phyloP scores from a whole-genome alignment of 2,329 filamentous ascomycete genomes.

The Chalara sp. region DNA sequence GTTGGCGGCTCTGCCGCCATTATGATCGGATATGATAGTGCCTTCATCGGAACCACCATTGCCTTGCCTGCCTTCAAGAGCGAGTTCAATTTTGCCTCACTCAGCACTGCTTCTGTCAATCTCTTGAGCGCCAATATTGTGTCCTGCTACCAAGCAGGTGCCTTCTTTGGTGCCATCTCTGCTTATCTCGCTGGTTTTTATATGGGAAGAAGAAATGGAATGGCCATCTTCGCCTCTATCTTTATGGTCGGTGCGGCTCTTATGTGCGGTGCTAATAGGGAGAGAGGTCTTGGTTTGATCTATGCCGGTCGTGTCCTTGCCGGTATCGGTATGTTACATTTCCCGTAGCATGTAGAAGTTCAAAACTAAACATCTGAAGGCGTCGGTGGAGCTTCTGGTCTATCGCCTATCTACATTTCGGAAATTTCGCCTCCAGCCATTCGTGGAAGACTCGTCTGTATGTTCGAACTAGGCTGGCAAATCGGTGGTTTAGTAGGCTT shows the following conservation, averaged over 20 bases:
- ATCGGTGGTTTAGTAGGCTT: conserved; percentile 57
- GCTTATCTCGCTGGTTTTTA: conserved; percentile 62
- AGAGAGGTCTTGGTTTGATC: conserved; percentile 52
- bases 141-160: conserved; percentile 74
- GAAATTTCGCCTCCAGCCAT: conserved; percentile 56
- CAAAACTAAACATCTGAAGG: no score
- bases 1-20: not conserved
- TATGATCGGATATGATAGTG: conserved; percentile 20
- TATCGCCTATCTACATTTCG: conserved; percentile 57
- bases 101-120: conserved; percentile 37
- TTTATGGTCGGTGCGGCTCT: conserved; percentile 67
- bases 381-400: conserved; percentile 55
- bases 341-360: conserved; percentile 40
- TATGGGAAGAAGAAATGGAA: conserved; percentile 58
- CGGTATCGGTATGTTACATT: conserved; percentile 45
- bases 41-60: conserved; percentile 74
- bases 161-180: conserved; percentile 72
- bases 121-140: conserved; percentile 70
- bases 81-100: conserved; percentile 60
- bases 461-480: conserved; percentile 62
- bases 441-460: conserved; percentile 56
- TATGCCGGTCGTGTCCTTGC: conserved; percentile 56
- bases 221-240: conserved; percentile 53
- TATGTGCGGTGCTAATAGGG: conserved; percentile 60
- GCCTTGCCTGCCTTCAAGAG: conserved; percentile 60